Percentiles rank a stretch among this genome's conserved stretches.
phyloP scores from a whole-genome alignment of 371 early-diverging fungal genomes.

The Mucor plumbeus region DNA sequence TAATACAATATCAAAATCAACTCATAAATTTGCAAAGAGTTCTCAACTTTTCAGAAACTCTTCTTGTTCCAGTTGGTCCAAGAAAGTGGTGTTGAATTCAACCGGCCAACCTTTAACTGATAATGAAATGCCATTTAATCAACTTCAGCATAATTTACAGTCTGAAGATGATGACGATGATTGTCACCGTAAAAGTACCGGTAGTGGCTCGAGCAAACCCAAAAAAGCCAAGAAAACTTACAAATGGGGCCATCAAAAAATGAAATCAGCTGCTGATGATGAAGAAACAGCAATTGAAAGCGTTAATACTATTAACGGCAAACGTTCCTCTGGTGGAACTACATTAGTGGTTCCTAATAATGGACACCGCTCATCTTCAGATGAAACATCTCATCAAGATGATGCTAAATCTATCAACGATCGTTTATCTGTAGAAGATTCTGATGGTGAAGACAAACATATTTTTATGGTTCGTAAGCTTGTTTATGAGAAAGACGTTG shows the following conservation, averaged over 20 bases:
- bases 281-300: constrained; percentile 24
- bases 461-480: constrained; percentile 42
- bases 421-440: constrained; percentile 24
- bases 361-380: neutral
- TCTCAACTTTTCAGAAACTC: constrained; percentile 5
- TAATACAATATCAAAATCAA: constrained; percentile 28
- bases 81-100: neutral
- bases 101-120: neutral
- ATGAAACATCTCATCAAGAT: constrained; percentile 1
- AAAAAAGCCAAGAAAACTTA: constrained; percentile 4
- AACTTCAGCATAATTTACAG: neutral
- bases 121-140: neutral
- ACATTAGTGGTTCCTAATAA: neutral
- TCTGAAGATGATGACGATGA: constrained; percentile 10
- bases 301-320: neutral
- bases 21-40: neutral
- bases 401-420: constrained; percentile 10
- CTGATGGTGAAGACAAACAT: constrained; percentile 34
- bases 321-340: constrained; percentile 9
- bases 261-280: constrained; percentile 1
- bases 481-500: constrained; percentile 25
- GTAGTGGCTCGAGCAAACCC: neutral
- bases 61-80: constrained; percentile 8
- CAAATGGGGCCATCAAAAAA: constrained; percentile 3
- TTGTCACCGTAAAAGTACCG: neutral